Percentiles rank a stretch among this genome's conserved stretches.
Evolutionary conservation across 441 rosid species (phyloP).

Genomic region (Macaranga tanarius): DNA sequence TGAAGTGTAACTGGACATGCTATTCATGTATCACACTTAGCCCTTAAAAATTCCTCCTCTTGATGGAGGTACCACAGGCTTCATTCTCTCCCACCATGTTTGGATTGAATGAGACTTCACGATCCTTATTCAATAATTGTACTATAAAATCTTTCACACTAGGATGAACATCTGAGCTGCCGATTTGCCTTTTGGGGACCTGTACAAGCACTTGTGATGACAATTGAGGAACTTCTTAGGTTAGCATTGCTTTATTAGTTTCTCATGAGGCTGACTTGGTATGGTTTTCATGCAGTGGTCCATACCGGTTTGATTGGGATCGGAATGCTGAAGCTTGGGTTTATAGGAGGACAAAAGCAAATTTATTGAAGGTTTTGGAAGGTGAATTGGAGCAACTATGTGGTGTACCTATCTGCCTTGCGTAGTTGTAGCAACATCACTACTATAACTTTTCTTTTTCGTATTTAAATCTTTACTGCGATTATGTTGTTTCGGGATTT

Average conservation of each 20-base stretch:
- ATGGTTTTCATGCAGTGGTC: conserved; percentile 56
- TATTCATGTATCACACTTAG: too few species aligned
- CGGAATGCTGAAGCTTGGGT: conserved; percentile 57
- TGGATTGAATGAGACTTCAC: neutral
- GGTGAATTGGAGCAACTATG: conserved; percentile 64
- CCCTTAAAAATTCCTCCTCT: too few species aligned
- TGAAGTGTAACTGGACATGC: too few species aligned
- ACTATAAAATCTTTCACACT: too few species aligned
- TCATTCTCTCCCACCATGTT: neutral
- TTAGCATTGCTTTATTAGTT: too few species aligned
- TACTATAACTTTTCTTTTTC: neutral
- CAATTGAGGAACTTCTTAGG: too few species aligned
- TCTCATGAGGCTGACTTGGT: neutral
- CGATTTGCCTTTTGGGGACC: too few species aligned
- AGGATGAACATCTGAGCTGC: too few species aligned
- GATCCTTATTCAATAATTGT: too few species aligned
- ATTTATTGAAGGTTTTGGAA: conserved; percentile 57
- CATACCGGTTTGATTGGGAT: conserved; percentile 89
- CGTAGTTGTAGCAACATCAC: conserved; percentile 27
- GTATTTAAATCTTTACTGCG: too few species aligned
- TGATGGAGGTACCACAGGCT: neutral
- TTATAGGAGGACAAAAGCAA: conserved; percentile 66
- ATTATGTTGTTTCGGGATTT: too few species aligned
- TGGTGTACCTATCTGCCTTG: conserved; percentile 60
- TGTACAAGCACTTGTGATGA: too few species aligned